A percentile compares a stretch with the other conserved stretches of the same genome.
phyloP scores from a whole-genome alignment of 257 asterid species.

The Gentiana dahurica region DNA sequence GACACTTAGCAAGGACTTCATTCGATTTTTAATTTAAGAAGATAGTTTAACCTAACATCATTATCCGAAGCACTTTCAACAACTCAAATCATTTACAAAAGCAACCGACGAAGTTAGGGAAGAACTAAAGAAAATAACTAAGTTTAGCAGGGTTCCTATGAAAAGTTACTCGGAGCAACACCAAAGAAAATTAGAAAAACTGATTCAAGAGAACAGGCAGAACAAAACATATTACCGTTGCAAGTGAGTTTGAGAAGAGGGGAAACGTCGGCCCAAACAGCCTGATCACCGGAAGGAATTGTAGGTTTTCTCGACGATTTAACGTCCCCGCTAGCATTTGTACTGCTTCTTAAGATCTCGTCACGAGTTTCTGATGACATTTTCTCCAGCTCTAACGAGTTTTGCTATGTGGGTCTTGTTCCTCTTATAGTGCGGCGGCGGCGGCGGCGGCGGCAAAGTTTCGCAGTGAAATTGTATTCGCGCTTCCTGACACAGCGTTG shows the following conservation, averaged over 20 bases:
- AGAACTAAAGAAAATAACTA: too few relatives aligned
- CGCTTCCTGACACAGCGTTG: conserved; percentile 1
- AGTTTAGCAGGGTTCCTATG: too few relatives aligned
- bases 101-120: too few relatives aligned
- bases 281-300: conserved; percentile 56
- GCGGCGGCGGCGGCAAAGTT: neutral
- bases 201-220: too few relatives aligned
- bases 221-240: conserved; percentile 30
- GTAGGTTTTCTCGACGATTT: conserved; percentile 37
- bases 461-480: conserved; percentile 1
- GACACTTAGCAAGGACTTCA: neutral
- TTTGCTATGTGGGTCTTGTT: too few relatives aligned
- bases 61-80: too few relatives aligned
- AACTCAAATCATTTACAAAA: too few relatives aligned
- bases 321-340: conserved; percentile 11
- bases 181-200: too few relatives aligned
- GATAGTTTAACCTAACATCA: too few relatives aligned
- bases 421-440: too few relatives aligned
- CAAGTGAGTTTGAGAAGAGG: conserved; percentile 59
- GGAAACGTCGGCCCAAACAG: conserved; percentile 80
- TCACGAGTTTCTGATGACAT: conserved; percentile 12
- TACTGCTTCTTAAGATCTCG: conserved; percentile 2
- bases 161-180: too few relatives aligned
- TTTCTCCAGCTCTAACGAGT: neutral
- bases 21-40: too few relatives aligned